A percentile compares a stretch with the other conserved stretches of the same genome.
These are phyloP conservation scores for Sherardia arvensis DNA, from an alignment of 257 asterid genomes.

Conservation along the genomic window DNA sequence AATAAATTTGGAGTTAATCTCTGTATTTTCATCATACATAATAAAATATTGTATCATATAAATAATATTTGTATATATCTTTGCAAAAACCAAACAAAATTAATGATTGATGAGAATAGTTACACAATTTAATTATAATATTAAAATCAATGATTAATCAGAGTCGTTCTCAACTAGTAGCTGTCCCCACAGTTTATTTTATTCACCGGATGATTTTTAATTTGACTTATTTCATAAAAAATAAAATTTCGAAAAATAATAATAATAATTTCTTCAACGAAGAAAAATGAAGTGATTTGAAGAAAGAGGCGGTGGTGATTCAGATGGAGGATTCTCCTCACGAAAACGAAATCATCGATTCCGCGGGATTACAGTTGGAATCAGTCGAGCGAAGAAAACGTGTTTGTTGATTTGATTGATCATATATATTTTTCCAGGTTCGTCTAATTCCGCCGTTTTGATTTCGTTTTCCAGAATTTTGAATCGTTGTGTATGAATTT, in stretches of 20 bases:
- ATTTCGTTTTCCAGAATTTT: neutral
- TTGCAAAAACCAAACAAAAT: neutral
- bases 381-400: conserved; percentile 1
- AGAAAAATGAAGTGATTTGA: neutral
- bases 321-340: conserved; percentile 6
- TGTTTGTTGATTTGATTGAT: neutral
- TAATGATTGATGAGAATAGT: neutral
- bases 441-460: too few relatives aligned
- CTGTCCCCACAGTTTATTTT: neutral
- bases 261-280: neutral
- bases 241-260: too few relatives aligned
- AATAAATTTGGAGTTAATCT: too few relatives aligned
- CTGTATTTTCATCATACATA: too few relatives aligned
- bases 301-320: neutral
- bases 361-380: conserved; percentile 11
- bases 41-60: too few relatives aligned
- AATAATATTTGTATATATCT: too few relatives aligned
- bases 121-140: neutral
- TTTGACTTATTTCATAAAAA: neutral
- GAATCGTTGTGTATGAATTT: neutral
- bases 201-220: neutral
- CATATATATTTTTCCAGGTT: neutral
- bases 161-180: neutral
- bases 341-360: conserved; percentile 6
- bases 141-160: neutral